Conservation (phyloP, 2,329 filamentous ascomycete species). For the Cladosporium colombiae region DNA sequence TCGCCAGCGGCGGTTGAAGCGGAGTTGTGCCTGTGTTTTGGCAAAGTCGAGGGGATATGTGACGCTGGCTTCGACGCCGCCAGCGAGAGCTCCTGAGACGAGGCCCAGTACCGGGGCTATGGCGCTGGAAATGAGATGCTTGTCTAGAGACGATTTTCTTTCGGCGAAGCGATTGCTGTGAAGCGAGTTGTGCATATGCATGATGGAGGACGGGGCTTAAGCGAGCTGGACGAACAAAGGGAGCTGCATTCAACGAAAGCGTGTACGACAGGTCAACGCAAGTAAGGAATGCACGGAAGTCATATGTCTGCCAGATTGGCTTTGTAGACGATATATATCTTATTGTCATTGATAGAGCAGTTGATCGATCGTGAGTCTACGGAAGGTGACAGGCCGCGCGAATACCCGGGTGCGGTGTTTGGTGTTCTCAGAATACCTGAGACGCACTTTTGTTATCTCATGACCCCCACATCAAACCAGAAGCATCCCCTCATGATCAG, state of each 20-base stretch:
- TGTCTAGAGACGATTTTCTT: background rate
- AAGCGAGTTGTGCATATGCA: slow-evolving; percentile 18
- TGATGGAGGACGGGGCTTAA: background rate
- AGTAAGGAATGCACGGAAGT: background rate
- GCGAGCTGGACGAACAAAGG: background rate
- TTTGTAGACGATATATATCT: background rate
- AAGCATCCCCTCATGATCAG: background rate
- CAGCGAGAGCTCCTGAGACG: slow-evolving; percentile 53
- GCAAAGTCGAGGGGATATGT: slow-evolving; percentile 45
- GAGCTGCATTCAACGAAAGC: background rate
- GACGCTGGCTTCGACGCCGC: slow-evolving; percentile 54
- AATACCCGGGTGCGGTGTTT: background rate
- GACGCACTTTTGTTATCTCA: background rate
- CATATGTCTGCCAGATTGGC: background rate
- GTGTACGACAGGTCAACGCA: background rate
- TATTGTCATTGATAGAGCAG: background rate
- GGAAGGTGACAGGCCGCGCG: slow-evolving; percentile 7
- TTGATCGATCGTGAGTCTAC: slow-evolving; percentile 1
- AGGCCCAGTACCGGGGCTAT: slow-evolving; percentile 44
- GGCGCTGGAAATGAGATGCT: background rate
- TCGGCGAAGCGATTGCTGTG: slow-evolving; percentile 14
- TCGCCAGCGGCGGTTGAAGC: slow-evolving; percentile 25
- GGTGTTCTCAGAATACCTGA: background rate
- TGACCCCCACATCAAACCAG: background rate
- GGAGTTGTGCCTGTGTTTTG: slow-evolving; percentile 38